Conservation (phyloP, 106 monocot species). For the Dendrobium huoshanense region DNA sequence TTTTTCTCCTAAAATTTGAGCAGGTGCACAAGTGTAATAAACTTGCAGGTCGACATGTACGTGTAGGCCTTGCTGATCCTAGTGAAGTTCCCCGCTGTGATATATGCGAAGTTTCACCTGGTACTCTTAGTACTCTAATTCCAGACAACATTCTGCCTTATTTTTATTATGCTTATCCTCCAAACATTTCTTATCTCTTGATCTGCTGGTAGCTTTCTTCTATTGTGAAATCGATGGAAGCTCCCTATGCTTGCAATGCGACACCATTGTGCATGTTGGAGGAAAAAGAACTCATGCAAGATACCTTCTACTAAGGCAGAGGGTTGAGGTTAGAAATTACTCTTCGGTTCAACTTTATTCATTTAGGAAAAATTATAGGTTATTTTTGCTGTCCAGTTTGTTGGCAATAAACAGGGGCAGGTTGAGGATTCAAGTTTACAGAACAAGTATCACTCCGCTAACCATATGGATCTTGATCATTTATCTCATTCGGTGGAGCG, state of each 20-base stretch:
- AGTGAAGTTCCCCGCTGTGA: constrained; percentile 78
- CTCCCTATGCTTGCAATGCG: constrained; percentile 94
- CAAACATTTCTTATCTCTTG: background rate
- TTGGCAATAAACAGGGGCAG: constrained; percentile 55
- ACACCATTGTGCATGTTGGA: constrained; percentile 95
- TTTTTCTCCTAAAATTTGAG: background rate
- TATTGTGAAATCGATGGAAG: constrained; percentile 96
- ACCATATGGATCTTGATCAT: constrained; percentile 28
- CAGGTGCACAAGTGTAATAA: constrained; percentile 99
- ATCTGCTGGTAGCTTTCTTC: constrained; percentile 72
- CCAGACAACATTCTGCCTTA: background rate
- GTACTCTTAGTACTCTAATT: constrained; percentile 19
- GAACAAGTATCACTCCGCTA: constrained; percentile 27
- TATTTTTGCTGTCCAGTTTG: constrained; percentile 45
- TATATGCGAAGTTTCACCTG: constrained; percentile 92
- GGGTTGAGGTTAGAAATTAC: constrained; percentile 57
- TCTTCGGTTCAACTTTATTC: background rate
- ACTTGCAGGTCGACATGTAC: constrained; percentile 89
- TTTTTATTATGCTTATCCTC: background rate
- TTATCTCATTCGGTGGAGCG: constrained; percentile 11
- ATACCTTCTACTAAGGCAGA: constrained; percentile 82
- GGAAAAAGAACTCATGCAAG: constrained; percentile 90
- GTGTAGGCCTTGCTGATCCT: constrained; percentile 85
- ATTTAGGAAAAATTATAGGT: background rate
- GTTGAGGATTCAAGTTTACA: constrained; percentile 41